Percentiles rank a stretch among this genome's conserved stretches.
These are phyloP conservation scores for Davidsoniella eucalypti DNA, from an alignment of 2,329 filamentous ascomycete genomes.

Conservation along the genomic window DNA sequence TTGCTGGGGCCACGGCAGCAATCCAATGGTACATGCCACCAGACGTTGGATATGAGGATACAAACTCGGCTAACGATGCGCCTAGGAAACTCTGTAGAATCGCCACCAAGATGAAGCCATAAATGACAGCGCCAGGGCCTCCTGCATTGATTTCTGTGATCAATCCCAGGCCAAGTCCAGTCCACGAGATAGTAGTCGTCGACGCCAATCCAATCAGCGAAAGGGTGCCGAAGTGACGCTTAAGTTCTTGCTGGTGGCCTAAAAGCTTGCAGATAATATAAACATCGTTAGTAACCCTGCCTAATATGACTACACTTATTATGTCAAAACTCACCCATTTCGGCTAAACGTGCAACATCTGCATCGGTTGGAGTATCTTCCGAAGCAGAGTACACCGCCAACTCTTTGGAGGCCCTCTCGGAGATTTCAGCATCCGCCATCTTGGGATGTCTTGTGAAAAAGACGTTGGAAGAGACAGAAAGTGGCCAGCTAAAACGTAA, in stretches of 20 bases:
- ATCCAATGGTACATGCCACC: conserved; percentile 37
- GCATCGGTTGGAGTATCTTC: conserved; percentile 15
- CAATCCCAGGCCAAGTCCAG: conserved; percentile 27
- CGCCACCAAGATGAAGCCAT: conserved; percentile 31
- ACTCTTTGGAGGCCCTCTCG: neutral
- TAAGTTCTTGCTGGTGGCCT: conserved; percentile 32
- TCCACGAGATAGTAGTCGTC: conserved; percentile 34
- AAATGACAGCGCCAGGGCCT: conserved; percentile 31
- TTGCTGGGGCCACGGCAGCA: conserved; percentile 26
- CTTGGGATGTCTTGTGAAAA: neutral
- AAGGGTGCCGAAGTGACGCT: conserved; percentile 30
- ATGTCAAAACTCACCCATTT: conserved; percentile 23
- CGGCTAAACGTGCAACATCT: conserved; percentile 26
- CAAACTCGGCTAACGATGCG: conserved; percentile 29
- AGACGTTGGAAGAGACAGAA: neutral
- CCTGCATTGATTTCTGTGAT: conserved; percentile 31
- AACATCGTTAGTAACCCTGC: too few relatives aligned
- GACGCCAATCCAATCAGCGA: conserved; percentile 32
- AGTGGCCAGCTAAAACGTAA: too few relatives aligned
- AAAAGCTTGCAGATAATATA: too few relatives aligned
- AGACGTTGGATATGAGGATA: conserved; percentile 30
- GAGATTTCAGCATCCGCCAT: neutral
- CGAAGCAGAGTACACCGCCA: too few relatives aligned
- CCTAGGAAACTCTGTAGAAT: conserved; percentile 28
- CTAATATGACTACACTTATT: neutral